Base-by-base conservation (phyloP, 2,329 filamentous ascomycete genomes). In the Emergomyces pasteurianus region DNA sequence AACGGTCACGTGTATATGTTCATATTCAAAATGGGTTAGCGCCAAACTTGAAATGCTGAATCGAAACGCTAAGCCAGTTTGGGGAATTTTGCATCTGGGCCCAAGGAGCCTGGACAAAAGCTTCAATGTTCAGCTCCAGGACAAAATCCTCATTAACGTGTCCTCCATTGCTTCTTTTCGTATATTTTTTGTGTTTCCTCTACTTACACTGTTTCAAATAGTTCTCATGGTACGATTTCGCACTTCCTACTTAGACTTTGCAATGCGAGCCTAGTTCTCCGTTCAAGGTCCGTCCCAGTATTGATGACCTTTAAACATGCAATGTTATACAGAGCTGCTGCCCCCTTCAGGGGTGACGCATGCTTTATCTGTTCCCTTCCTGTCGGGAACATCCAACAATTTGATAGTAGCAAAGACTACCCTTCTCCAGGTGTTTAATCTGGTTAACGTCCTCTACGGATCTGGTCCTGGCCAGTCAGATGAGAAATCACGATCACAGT, bases 241-340 rank as follows among this genome's bases (percentile, higher is more conserved):
- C 26, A 26, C n/a, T 43, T 42, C 21, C 5, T 46, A 18, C 3
- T 40, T 38, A 18, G 34, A 31, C 40, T 57, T 34, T 16, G 54
- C 23, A 26, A 43, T 56, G 54, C 38, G 28, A 46, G 54, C 34
- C 40, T 38, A 43, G 40, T 40, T 34, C 2, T 57, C 23, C 28
- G 53, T 21, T 31, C 40, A n/a, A 28, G n/a, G n/a, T 16, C 40
- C 54, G 16, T 16, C 31, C 40, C 16, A 23, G 28, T 43, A 16
- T 43, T 57, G n/a, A 42, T 46, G 38, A 34, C 23, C n/a, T 12
- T 28, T 61, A 66, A 70, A 62, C 63, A 97, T 97, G 92, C 92
- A 97, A 84, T 95, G 90, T 81, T 97, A 97, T 78, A 92, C 90
- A 71, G 94, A 99, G 81, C 82, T 99, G 74, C 86, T 90, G 74